Conservation (phyloP, 2,329 filamentous ascomycete genomes). For the Daldinia sp. region DNA sequence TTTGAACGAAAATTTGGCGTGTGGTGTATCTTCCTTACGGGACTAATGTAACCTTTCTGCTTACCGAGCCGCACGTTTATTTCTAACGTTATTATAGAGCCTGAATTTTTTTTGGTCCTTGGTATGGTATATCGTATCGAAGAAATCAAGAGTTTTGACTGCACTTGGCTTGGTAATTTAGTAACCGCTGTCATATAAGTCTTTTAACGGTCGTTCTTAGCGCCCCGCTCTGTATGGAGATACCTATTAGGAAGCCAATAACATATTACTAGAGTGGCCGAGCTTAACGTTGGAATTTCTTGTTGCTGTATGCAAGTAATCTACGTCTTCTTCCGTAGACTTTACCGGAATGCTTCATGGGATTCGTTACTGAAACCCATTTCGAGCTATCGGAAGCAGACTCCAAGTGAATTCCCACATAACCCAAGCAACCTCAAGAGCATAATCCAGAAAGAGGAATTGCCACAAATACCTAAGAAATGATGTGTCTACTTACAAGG, state of each 20-base stretch:
- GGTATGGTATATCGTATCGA: background rate
- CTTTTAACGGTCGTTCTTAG: background rate
- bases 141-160: background rate
- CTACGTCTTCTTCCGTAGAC: background rate
- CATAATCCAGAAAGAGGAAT: background rate
- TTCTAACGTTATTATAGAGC: background rate
- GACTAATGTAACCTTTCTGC: background rate
- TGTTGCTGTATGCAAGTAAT: background rate
- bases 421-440: background rate
- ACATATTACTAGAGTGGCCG: background rate
- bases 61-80: background rate
- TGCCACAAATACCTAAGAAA: background rate
- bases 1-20: background rate
- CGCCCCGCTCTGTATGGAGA: background rate
- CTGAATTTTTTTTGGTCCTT: background rate
- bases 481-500: background rate
- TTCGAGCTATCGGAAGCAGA: background rate
- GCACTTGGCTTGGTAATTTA: background rate
- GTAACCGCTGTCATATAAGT: background rate
- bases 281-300: background rate
- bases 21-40: background rate
- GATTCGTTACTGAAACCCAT: background rate
- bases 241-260: background rate
- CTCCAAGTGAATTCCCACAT: background rate
- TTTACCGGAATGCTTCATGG: background rate